Percentiles rank a stretch among this genome's conserved stretches.
Evolutionary conservation across 2,329 filamentous ascomycete genomes (phyloP).

Genomic region (Diaporthe destruens): DNA sequence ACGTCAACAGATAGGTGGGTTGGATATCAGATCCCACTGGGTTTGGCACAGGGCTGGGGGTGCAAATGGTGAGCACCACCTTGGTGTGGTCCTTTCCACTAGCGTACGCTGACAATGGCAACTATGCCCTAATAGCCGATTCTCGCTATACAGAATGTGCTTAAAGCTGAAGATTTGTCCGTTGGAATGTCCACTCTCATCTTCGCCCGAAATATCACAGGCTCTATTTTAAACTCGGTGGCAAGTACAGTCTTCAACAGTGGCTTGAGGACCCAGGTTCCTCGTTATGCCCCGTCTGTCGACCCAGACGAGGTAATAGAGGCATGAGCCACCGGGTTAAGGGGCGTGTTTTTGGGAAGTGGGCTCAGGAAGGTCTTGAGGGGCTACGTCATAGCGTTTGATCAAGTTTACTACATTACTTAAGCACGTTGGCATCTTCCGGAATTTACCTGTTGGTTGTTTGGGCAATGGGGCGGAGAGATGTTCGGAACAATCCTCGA

Average conservation of each 20-base stretch:
- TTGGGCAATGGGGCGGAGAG: neutral
- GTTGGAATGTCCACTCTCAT: constrained; percentile 15
- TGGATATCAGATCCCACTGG: constrained; percentile 24
- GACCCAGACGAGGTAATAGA: neutral
- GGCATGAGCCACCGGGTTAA: neutral
- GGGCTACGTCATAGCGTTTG: neutral
- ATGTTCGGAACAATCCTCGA: neutral
- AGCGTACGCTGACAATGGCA: neutral
- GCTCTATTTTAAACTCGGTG: neutral
- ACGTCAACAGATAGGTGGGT: constrained; percentile 13
- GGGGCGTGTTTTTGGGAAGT: neutral
- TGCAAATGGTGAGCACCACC: constrained; percentile 21
- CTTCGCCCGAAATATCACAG: neutral
- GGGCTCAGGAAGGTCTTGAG: neutral
- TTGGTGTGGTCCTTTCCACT: neutral
- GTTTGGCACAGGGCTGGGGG: constrained; percentile 12
- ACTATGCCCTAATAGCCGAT: neutral
- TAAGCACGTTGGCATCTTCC: neutral
- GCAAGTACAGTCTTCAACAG: constrained; percentile 9
- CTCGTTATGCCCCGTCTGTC: neutral
- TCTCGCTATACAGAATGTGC: constrained; percentile 3
- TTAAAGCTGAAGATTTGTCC: neutral
- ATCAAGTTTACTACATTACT: constrained; percentile 10
- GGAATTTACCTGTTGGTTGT: neutral
- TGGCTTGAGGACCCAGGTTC: neutral